Base-by-base conservation (phyloP, 2,329 filamentous ascomycete genomes). In the Calonectria hongkongensis region DNA sequence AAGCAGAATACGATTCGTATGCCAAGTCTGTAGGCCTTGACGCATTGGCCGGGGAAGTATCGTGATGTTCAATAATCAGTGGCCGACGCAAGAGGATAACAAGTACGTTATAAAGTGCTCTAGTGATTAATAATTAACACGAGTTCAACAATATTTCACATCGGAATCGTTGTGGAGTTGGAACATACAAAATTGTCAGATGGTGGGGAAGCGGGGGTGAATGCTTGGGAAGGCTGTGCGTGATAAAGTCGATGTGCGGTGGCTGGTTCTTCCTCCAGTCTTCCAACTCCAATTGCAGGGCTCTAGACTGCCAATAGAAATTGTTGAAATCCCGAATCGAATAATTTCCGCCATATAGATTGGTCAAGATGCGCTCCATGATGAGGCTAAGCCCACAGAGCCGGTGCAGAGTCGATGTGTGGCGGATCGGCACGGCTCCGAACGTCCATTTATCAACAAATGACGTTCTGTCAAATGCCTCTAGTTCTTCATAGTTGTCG, bases 1-100 rank as follows among this genome's bases (percentile, higher is more conserved):
- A 63, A 1, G 58, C 58, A 5, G 58, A 63, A 21, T 63, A 63
- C 18, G 58, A 63, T 47, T 63, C 58, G 13, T 63, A 63, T 21
- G 58, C 39, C 27, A 63, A 33, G 41, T 63, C 58, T 13, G 41
- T 13, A 6, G 58, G 58, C 13, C 58, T 30, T 2, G 58, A 43
- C 2, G 58, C 30, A 25, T 47, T 41, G 3, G 54, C 27, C 6
- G 13, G 12, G 13, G 54, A 43, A 3, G 58, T 47, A 33, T 47
- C 41, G 27, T 63, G 58, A 16, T 63, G 58, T 25, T 88, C 86
- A 4, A 85, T 84, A 4, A 90, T 85, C 30, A 90, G 89, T 0
- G 88, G 89, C 8, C 87, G 87, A 72, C 90, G 88, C 0, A 91
- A 82, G 0, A 91, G 85, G 7, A 91, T 90, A 1, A 87, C 78